Evolutionary conservation across 306 rosid genomes (phyloP).

Genomic region (Trifolium repens): DNA sequence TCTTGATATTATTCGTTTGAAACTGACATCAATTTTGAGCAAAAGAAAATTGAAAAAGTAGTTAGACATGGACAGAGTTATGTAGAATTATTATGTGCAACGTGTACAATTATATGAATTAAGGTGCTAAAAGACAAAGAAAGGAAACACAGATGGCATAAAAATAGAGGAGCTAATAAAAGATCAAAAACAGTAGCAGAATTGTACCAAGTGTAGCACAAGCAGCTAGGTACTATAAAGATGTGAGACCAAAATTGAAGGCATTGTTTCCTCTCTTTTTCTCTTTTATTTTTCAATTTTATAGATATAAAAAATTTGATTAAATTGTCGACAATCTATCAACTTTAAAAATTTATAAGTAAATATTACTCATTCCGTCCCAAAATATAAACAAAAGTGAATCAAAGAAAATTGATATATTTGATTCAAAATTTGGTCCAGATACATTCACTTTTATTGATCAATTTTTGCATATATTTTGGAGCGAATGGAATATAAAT

Average conservation of each 20-base stretch:
- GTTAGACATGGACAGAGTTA: background rate
- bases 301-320: no score
- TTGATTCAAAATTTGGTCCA: no score
- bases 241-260: slow-evolving; percentile 26
- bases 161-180: slow-evolving; percentile 15
- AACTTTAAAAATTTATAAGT: no score
- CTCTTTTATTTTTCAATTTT: no score
- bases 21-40: background rate
- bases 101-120: slow-evolving; percentile 9
- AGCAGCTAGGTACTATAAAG: slow-evolving; percentile 4
- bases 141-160: slow-evolving; percentile 26
- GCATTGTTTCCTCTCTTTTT: background rate
- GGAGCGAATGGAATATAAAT: no score
- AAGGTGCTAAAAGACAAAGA: background rate
- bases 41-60: background rate
- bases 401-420: no score
- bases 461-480: no score
- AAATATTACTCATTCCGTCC: no score
- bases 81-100: slow-evolving; percentile 3
- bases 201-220: slow-evolving; percentile 33
- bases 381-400: no score
- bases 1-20: background rate
- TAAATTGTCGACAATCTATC: no score
- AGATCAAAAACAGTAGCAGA: background rate
- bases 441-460: no score